These are phyloP conservation scores for Phialemonium atrogriseum DNA, from an alignment of 2,329 filamentous ascomycete genomes.

Conservation along the genomic window DNA sequence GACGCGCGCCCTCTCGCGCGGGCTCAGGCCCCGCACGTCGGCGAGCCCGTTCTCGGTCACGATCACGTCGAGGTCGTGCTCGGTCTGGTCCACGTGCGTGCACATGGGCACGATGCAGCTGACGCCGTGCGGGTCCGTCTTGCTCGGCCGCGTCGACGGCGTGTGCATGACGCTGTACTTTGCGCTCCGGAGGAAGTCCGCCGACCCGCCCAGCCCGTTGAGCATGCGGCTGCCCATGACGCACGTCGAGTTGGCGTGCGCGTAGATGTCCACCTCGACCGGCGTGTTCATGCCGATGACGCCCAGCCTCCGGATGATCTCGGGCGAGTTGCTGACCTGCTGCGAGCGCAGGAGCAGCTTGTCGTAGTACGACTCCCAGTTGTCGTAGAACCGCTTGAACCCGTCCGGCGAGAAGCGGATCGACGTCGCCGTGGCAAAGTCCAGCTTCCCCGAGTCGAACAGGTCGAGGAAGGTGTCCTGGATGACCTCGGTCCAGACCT, in stretches of 20 bases:
- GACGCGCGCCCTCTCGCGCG: slow-evolving; percentile 70
- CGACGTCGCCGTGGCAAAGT: slow-evolving; percentile 84
- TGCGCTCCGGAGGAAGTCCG: slow-evolving; percentile 69
- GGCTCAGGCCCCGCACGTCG: slow-evolving; percentile 74
- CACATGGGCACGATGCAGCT: slow-evolving; percentile 90
- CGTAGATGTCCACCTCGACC: slow-evolving; percentile 90
- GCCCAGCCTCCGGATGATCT: slow-evolving; percentile 80
- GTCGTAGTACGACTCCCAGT: slow-evolving; percentile 70
- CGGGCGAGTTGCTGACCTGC: slow-evolving; percentile 79
- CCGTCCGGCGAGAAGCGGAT: slow-evolving; percentile 87
- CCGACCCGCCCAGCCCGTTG: slow-evolving; percentile 74
- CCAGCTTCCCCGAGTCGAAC: slow-evolving; percentile 78
- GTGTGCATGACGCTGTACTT: slow-evolving; percentile 96
- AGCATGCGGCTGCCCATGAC: slow-evolving; percentile 86
- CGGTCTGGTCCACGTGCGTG: slow-evolving; percentile 86
- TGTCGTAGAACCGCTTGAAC: slow-evolving; percentile 84
- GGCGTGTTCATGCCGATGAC: slow-evolving; percentile 95
- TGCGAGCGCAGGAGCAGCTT: slow-evolving; percentile 84
- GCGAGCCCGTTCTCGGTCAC: slow-evolving; percentile 72
- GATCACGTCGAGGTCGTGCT: slow-evolving; percentile 85
- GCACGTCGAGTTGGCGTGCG: slow-evolving; percentile 84
- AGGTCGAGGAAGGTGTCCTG: slow-evolving; percentile 91
- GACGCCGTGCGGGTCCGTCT: slow-evolving; percentile 74
- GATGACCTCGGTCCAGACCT: slow-evolving; percentile 89
- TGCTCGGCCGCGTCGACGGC: slow-evolving; percentile 69